Base-by-base conservation (phyloP, 106 monocot species). In the Dendrobium officinale region DNA sequence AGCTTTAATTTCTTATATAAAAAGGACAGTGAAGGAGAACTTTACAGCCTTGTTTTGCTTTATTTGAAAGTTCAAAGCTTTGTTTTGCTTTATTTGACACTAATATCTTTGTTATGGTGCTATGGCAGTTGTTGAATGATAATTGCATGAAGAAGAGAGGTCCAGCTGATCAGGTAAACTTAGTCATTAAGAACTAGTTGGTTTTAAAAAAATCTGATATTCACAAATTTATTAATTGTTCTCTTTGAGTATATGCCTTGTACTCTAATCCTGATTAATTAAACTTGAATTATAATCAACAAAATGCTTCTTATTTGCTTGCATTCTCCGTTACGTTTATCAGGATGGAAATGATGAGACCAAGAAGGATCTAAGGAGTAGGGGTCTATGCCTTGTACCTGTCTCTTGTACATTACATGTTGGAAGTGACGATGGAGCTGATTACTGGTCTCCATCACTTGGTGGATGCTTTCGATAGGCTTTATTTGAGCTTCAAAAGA, bases 321-420 rank as follows among this genome's bases (percentile, higher is more conserved):
- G 13, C 51, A 22, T 61, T 4, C 54, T 54, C 16, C 16, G n/a
- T 61, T n/a, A 43, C 6, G 8, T 44, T 43, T 74, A 42, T 19
- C 8, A 85, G 77, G 80, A 80, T 41, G 56, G n/a, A 44, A 37
- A 43, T 55, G 75, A 81, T n/a, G 87, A 84, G 72, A 47, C 81
- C 48, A 84, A 86, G 88, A 91, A 80, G 85, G 94, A 90, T 78
- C 73, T 95, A 81, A 90, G 86, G 84, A 95, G 91, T 79, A 95
- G 90, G 45, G 94, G 94, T 10, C 78, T 95, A 5, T 95, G 94
- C 75, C 91, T 95, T 8, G 92, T 92, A 64, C 94, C 94, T 4
- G 85, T 88, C 40, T 88, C 92, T 29, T 92, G 85, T 85, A 95
- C 88, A 0, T 40, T 88, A 80, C 89, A 92, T 37, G 87, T 95